These are phyloP conservation scores for Penicillium sp. DNA, from an alignment of 2,329 filamentous ascomycete species.

Conservation along the genomic window DNA sequence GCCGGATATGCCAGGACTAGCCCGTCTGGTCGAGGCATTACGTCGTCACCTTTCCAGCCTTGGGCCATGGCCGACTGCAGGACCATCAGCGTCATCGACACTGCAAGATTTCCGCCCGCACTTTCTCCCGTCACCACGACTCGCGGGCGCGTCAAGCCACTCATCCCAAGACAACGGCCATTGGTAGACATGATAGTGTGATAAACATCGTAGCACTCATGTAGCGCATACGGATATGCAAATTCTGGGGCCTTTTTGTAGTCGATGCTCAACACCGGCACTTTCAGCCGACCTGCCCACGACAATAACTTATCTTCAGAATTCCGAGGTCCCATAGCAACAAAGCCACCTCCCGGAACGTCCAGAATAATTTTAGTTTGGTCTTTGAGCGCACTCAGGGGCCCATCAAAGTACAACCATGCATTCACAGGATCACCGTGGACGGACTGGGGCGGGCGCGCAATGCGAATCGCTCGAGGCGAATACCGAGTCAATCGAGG, in stretches of 20 bases:
- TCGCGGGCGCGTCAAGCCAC: slow-evolving; percentile 63
- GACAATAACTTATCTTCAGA: slow-evolving; percentile 92
- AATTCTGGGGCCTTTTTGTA: slow-evolving; percentile 85
- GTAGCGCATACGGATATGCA: slow-evolving; percentile 80
- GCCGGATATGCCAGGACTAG: slow-evolving; percentile 85
- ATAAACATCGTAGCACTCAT: slow-evolving; percentile 86
- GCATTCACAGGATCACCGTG: slow-evolving; percentile 79
- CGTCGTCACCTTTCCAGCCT: slow-evolving; percentile 55
- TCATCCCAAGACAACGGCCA: slow-evolving; percentile 74
- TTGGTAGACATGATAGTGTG: slow-evolving; percentile 67
- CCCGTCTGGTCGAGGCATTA: slow-evolving; percentile 73
- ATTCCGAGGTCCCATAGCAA: slow-evolving; percentile 92
- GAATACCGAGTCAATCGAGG: slow-evolving; percentile 78
- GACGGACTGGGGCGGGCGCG: slow-evolving; percentile 72
- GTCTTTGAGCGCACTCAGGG: slow-evolving; percentile 70
- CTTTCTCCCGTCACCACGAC: slow-evolving; percentile 77
- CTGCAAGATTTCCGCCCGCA: slow-evolving; percentile 76
- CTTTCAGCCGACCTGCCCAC: slow-evolving; percentile 83
- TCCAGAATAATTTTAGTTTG: slow-evolving; percentile 81
- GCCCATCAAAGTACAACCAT: slow-evolving; percentile 94
- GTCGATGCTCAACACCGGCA: slow-evolving; percentile 88
- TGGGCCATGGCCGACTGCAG: slow-evolving; percentile 68
- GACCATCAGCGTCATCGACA: slow-evolving; percentile 83
- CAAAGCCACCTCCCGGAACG: slow-evolving; percentile 90
- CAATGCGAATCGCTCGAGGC: slow-evolving; percentile 79